phyloP scores from a whole-genome alignment of 176 grass and related monocot species.

The Lolium multiflorum region DNA sequence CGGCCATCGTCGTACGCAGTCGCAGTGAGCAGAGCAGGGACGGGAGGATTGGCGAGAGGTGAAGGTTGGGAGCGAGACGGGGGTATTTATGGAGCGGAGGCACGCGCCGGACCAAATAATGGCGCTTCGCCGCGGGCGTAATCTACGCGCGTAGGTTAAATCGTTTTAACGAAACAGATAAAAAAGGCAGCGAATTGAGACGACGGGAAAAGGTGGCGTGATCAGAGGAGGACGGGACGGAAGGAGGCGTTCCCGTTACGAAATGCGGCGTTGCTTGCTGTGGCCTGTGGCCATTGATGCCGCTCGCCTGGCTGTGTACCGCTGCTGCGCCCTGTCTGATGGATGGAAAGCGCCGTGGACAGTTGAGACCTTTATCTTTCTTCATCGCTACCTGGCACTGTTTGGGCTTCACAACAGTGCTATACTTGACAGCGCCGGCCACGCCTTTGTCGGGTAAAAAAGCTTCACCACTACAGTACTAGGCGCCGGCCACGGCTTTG shows the following conservation, averaged over 20 bases:
- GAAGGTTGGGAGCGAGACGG: background rate
- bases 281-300: slow-evolving; percentile 28
- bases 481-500: no score
- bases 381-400: background rate
- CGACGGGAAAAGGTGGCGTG: background rate
- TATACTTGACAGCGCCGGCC: slow-evolving; percentile 23
- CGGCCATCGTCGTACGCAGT: slow-evolving; percentile 13
- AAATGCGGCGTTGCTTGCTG: background rate
- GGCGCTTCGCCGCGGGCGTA: background rate
- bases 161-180: background rate
- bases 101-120: slow-evolving; percentile 38
- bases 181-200: background rate
- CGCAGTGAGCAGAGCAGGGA: background rate
- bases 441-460: background rate
- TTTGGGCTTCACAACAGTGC: background rate
- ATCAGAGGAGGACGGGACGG: background rate
- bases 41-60: background rate
- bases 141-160: background rate
- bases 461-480: no score
- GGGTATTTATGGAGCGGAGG: slow-evolving; percentile 52
- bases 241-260: background rate
- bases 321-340: background rate
- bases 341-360: background rate
- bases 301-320: background rate
- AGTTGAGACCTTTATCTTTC: background rate